phyloP scores from a whole-genome alignment of 129 eudicot species.

The Centaurea solstitialis region DNA sequence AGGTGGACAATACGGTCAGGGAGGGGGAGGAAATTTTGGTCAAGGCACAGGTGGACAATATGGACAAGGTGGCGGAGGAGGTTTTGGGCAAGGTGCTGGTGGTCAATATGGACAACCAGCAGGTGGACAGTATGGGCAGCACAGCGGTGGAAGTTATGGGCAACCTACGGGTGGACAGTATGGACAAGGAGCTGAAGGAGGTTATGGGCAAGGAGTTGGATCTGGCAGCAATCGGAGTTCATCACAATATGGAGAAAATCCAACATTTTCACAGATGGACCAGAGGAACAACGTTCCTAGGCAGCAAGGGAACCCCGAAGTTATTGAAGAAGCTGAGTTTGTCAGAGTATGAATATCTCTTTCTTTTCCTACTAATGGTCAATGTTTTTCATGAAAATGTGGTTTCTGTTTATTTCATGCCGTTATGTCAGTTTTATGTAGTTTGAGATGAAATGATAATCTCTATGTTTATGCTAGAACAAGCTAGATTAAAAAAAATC shows the following conservation, averaged over 20 bases:
- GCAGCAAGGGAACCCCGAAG: slow-evolving; percentile 45
- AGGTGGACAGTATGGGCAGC: slow-evolving; percentile 20
- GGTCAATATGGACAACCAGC: slow-evolving; percentile 25
- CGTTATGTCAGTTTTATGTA: background rate
- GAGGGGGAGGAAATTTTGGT: slow-evolving; percentile 15
- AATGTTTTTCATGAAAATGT: background rate
- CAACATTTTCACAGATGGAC: slow-evolving; percentile 26
- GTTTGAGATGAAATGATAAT: background rate
- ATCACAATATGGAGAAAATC: slow-evolving; percentile 37
- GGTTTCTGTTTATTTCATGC: background rate
- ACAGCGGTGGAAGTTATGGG: background rate
- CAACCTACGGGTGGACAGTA: slow-evolving; percentile 24
- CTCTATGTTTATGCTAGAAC: background rate
- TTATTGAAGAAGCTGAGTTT: slow-evolving; percentile 29
- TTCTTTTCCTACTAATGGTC: slow-evolving; percentile 6
- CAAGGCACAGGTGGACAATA: slow-evolving; percentile 27
- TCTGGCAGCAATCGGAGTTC: slow-evolving; percentile 19
- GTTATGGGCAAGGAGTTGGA: slow-evolving; percentile 24
- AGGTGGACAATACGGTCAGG: slow-evolving; percentile 25
- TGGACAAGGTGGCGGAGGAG: slow-evolving; percentile 28
- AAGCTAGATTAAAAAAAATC: no score
- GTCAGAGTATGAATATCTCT: slow-evolving; percentile 41
- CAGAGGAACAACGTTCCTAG: slow-evolving; percentile 26
- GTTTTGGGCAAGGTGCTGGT: slow-evolving; percentile 29
- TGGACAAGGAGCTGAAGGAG: slow-evolving; percentile 14